These are phyloP conservation scores for Symbiotaphrina buchneri DNA, from an alignment of 495 filamentous ascomycete genomes.

Conservation along the genomic window DNA sequence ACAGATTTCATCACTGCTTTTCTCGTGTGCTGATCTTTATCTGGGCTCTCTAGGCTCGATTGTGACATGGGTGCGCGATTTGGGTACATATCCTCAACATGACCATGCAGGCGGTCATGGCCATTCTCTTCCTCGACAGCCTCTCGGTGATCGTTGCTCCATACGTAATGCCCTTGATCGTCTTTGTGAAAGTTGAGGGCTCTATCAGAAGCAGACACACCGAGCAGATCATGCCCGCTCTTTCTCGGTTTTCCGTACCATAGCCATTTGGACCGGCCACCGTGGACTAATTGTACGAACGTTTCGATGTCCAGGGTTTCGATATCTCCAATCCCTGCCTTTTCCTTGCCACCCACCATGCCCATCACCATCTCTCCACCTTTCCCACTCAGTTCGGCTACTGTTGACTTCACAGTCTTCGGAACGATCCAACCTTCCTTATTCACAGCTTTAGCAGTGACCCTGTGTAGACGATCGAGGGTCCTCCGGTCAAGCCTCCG, in stretches of 20 bases:
- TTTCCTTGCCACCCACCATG: slow-evolving; percentile 75
- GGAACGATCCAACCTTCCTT: slow-evolving; percentile 62
- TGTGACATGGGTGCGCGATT: neutral
- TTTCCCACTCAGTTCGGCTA: slow-evolving; percentile 88
- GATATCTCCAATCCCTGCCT: slow-evolving; percentile 73
- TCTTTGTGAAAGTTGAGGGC: slow-evolving; percentile 47
- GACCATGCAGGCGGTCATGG: neutral
- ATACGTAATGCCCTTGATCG: slow-evolving; percentile 37
- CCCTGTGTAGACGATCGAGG: slow-evolving; percentile 52
- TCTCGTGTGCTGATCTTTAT: slow-evolving; percentile 42
- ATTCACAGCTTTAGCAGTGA: slow-evolving; percentile 71
- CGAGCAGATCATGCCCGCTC: slow-evolving; percentile 20
- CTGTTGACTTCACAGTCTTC: slow-evolving; percentile 82
- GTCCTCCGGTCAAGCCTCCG: slow-evolving; percentile 66
- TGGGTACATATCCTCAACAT: neutral
- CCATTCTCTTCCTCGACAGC: neutral
- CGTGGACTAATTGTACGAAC: slow-evolving; percentile 52
- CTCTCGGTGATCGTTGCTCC: slow-evolving; percentile 27
- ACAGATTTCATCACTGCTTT: slow-evolving; percentile 58
- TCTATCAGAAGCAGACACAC: slow-evolving; percentile 22
- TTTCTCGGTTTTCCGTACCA: slow-evolving; percentile 79
- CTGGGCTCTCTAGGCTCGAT: slow-evolving; percentile 14
- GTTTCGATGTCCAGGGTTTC: slow-evolving; percentile 78
- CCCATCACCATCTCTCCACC: slow-evolving; percentile 83
- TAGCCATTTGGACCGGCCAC: slow-evolving; percentile 72